A percentile compares a stretch with the other conserved stretches of the same genome.
Evolutionary conservation across 192 early-diverging fungal species (phyloP).

Genomic region (Martensiomyces pterosporus): DNA sequence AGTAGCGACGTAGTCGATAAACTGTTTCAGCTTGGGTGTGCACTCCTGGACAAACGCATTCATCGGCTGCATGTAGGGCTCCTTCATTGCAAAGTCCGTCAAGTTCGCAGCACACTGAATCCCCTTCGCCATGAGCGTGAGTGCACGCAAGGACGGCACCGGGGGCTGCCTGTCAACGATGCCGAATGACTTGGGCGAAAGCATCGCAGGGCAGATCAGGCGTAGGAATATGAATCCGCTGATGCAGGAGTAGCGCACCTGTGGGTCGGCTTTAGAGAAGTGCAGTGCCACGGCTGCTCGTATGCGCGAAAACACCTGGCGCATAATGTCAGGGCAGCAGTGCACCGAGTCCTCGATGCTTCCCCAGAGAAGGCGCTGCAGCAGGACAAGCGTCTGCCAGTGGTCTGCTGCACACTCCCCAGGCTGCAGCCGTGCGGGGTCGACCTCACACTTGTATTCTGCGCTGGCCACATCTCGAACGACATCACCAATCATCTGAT

Average conservation of each 20-base stretch:
- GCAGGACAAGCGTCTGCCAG: constrained; percentile 49
- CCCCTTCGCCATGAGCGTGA: constrained; percentile 71
- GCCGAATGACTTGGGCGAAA: constrained; percentile 66
- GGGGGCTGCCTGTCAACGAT: constrained; percentile 60
- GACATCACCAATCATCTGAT: constrained; percentile 61
- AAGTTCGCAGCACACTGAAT: constrained; percentile 67
- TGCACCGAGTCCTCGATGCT: constrained; percentile 45
- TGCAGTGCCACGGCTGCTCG: constrained; percentile 11
- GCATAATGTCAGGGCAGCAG: constrained; percentile 40
- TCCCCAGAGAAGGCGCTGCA: constrained; percentile 46
- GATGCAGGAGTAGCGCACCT: constrained; percentile 46
- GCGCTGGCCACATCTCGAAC: constrained; percentile 53
- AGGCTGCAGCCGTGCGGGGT: constrained; percentile 35
- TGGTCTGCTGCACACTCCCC: constrained; percentile 33
- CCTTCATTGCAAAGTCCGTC: constrained; percentile 59
- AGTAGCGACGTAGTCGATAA: constrained; percentile 56
- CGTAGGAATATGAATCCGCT: constrained; percentile 71
- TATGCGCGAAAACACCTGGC: constrained; percentile 34
- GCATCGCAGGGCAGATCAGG: constrained; percentile 67
- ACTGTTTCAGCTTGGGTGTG: constrained; percentile 54
- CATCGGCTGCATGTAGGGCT: constrained; percentile 66
- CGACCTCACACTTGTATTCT: constrained; percentile 62
- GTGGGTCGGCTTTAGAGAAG: constrained; percentile 11
- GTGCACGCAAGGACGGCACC: constrained; percentile 53
- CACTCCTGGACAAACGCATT: constrained; percentile 60